Conservation (phyloP, 2,329 filamentous ascomycete species). For the Coleophoma crateriformis region DNA sequence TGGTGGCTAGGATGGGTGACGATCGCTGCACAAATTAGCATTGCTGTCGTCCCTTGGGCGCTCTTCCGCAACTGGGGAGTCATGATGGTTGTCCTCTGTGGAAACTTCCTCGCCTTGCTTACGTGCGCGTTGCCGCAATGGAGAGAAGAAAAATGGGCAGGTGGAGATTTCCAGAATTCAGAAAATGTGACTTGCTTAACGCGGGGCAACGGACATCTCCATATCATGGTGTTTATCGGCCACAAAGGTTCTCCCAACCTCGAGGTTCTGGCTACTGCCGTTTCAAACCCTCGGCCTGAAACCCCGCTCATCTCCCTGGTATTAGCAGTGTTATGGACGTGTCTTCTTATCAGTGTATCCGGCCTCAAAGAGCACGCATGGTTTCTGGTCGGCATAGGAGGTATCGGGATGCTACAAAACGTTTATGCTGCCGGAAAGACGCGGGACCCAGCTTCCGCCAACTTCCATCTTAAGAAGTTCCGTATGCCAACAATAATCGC, state of each 20-base stretch:
- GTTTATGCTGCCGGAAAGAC: constrained; percentile 28
- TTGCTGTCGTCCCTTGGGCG: constrained; percentile 8
- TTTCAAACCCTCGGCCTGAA: neutral
- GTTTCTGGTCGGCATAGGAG: constrained; percentile 34
- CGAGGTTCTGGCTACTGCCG: constrained; percentile 1
- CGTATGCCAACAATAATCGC: constrained; percentile 9
- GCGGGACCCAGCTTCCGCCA: constrained; percentile 22
- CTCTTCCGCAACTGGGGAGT: constrained; percentile 11
- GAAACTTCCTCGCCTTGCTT: constrained; percentile 3
- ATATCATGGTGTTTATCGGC: too few relatives aligned
- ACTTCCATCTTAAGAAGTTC: constrained; percentile 6
- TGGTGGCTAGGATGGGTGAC: constrained; percentile 6
- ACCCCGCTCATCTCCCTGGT: neutral
- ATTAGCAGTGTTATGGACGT: constrained; percentile 31
- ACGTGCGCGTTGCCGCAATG: constrained; percentile 11
- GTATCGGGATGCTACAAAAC: constrained; percentile 35
- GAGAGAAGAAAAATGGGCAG: constrained; percentile 14
- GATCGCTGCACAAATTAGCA: constrained; percentile 5
- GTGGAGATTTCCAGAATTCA: neutral
- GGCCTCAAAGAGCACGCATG: constrained; percentile 31
- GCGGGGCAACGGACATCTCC: neutral
- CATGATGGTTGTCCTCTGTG: constrained; percentile 7
- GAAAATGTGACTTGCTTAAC: constrained; percentile 7
- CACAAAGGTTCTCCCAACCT: too few relatives aligned
- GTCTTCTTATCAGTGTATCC: constrained; percentile 32